phyloP scores from a whole-genome alignment of 2,329 filamentous ascomycete genomes.

The Microcyclosporella mali region DNA sequence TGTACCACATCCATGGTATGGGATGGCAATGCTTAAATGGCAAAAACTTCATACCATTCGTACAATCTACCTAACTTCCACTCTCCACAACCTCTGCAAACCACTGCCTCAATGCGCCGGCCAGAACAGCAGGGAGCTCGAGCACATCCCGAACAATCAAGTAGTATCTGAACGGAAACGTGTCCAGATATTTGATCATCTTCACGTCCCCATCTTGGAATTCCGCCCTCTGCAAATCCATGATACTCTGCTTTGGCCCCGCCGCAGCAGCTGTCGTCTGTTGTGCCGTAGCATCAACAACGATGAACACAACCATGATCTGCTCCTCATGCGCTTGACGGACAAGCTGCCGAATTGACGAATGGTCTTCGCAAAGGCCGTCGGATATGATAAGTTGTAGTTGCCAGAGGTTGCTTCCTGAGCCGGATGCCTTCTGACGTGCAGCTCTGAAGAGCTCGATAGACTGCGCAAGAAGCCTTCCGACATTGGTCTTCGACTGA shows the following conservation, averaged over 20 bases:
- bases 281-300: slow-evolving; percentile 63
- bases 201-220: slow-evolving; percentile 68
- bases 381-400: slow-evolving; percentile 89
- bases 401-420: slow-evolving; percentile 78
- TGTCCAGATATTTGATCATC: slow-evolving; percentile 87
- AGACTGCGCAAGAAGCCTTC: slow-evolving; percentile 66
- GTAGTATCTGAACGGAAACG: slow-evolving; percentile 96
- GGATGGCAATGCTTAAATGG: neutral
- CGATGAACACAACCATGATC: slow-evolving; percentile 97
- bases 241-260: slow-evolving; percentile 56
- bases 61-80: neutral
- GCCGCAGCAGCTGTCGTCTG: slow-evolving; percentile 14
- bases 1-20: neutral
- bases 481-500: slow-evolving; percentile 81
- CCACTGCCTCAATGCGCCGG: slow-evolving; percentile 88
- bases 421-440: slow-evolving; percentile 51
- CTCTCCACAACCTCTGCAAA: slow-evolving; percentile 65
- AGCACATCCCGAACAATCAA: slow-evolving; percentile 86
- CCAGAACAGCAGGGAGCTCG: slow-evolving; percentile 82
- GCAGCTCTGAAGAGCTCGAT: slow-evolving; percentile 78
- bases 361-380: slow-evolving; percentile 86
- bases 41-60: too few species aligned
- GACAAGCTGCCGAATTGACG: slow-evolving; percentile 72
- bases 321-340: slow-evolving; percentile 84
- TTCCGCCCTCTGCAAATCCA: slow-evolving; percentile 81